Evolutionary conservation across 169 alveolate genomes (phyloP).

Genomic region (Eimeria acervulina): DNA sequence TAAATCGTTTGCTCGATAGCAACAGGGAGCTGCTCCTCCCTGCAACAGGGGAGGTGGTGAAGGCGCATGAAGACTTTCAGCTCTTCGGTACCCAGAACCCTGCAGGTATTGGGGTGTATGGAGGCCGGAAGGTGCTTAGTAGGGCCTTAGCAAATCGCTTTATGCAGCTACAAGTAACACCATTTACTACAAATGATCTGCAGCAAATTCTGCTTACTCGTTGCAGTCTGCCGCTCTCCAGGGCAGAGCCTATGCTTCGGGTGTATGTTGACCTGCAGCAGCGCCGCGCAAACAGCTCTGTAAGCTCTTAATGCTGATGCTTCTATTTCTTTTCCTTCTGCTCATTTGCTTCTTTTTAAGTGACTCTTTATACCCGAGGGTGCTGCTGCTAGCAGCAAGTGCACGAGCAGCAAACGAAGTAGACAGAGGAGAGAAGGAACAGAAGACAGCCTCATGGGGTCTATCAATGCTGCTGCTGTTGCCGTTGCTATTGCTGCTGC

Average conservation of each 20-base stretch:
- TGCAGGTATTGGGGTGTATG: constrained; percentile 96
- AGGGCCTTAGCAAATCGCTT: constrained; percentile 99
- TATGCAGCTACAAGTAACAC: constrained; percentile 96
- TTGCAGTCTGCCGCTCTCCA: constrained; percentile 96
- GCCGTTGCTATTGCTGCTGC: background rate
- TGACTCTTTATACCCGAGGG: background rate
- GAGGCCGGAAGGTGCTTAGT: constrained; percentile 99
- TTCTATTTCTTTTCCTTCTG: background rate
- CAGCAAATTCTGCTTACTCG: constrained; percentile 95
- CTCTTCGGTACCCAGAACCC: constrained; percentile 99
- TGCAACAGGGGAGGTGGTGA: constrained; percentile 97
- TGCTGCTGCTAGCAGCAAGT: constrained; percentile 2
- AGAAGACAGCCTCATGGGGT: background rate
- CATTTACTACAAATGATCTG: constrained; percentile 96
- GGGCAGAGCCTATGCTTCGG: constrained; percentile 95
- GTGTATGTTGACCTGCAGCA: constrained; percentile 95
- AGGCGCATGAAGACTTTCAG: constrained; percentile 98
- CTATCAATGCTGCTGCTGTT: background rate
- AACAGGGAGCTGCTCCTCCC: constrained; percentile 98
- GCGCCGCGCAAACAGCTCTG: constrained; percentile 91
- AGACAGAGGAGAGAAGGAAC: background rate
- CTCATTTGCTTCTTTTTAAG: background rate
- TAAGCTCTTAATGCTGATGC: constrained; percentile 22
- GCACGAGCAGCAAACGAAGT: background rate
- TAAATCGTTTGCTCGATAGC: constrained; percentile 99